Conservation (phyloP, 176 grass and related monocot species). For the Elymus sibiricus region DNA sequence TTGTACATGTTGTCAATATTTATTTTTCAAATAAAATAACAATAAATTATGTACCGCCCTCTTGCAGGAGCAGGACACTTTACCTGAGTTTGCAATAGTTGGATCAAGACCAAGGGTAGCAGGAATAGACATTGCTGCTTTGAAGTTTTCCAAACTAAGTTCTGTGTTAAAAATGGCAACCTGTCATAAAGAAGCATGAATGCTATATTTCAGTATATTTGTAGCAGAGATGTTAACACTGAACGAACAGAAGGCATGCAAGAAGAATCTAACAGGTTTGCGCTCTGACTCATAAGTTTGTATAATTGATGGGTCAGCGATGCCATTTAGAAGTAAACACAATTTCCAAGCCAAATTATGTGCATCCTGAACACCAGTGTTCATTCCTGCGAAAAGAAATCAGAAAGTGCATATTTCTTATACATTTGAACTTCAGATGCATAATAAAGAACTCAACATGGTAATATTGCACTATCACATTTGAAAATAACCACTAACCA, state of each 20-base stretch:
- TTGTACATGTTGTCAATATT: neutral
- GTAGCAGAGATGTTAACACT: neutral
- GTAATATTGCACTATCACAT: neutral
- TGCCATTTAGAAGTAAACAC: constrained; percentile 45
- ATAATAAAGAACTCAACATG: neutral
- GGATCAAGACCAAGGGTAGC: constrained; percentile 88
- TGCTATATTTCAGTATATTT: constrained; percentile 16
- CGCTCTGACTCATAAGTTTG: constrained; percentile 89
- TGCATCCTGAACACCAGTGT: constrained; percentile 91
- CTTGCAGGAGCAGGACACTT: neutral
- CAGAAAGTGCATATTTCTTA: neutral
- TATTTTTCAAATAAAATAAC: neutral
- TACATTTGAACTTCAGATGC: neutral
- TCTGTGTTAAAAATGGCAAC: constrained; percentile 89
- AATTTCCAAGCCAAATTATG: constrained; percentile 98
- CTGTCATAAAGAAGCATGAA: constrained; percentile 50
- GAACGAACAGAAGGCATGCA: constrained; percentile 11
- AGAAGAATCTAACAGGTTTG: constrained; percentile 57
- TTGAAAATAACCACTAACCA: constrained; percentile 46
- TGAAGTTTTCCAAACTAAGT: constrained; percentile 87
- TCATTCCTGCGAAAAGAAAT: constrained; percentile 79
- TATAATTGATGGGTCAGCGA: constrained; percentile 67
- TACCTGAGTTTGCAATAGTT: constrained; percentile 91
- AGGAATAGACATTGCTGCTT: constrained; percentile 94
- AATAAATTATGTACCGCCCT: neutral